Percentiles rank a stretch among this genome's conserved stretches.
Conservation (phyloP, 2,329 filamentous ascomycete genomes). For the Beauveria sp. region DNA sequence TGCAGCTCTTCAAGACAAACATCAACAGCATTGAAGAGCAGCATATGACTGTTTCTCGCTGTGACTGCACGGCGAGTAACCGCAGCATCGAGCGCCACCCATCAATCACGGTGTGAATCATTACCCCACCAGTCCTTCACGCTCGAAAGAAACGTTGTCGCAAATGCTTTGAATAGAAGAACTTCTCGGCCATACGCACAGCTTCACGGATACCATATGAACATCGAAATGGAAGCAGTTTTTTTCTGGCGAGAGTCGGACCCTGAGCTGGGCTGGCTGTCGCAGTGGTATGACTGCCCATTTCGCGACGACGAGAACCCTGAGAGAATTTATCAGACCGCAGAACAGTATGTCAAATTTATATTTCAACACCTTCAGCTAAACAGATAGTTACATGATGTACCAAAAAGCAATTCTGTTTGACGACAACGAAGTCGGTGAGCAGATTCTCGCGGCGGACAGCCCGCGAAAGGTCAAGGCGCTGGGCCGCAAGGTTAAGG, state of each 20-base stretch:
- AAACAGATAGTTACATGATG: slow-evolving; percentile 42
- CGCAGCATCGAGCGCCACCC: neutral
- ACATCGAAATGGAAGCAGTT: slow-evolving; percentile 15
- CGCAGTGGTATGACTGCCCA: slow-evolving; percentile 51
- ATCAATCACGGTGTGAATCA: neutral
- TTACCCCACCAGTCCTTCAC: neutral
- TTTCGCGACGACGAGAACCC: slow-evolving; percentile 36
- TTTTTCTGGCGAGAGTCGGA: slow-evolving; percentile 45
- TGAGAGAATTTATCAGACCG: slow-evolving; percentile 36
- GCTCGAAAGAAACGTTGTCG: neutral
- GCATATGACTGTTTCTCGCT: neutral
- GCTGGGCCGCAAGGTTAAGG: slow-evolving; percentile 47
- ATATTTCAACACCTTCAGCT: neutral
- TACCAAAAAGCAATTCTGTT: slow-evolving; percentile 45
- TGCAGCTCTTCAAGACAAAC: too few relatives aligned
- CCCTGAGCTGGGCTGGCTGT: slow-evolving; percentile 45
- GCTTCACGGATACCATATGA: neutral
- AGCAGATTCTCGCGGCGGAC: slow-evolving; percentile 38
- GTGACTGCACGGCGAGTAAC: neutral
- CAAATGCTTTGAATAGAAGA: neutral
- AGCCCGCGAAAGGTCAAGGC: slow-evolving; percentile 41
- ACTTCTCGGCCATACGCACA: neutral
- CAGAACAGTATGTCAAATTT: slow-evolving; percentile 37
- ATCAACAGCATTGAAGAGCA: too few relatives aligned
- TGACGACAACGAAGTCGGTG: slow-evolving; percentile 34